Conservation (phyloP, 2,329 filamentous ascomycete genomes). For the Neonectria magnoliae region DNA sequence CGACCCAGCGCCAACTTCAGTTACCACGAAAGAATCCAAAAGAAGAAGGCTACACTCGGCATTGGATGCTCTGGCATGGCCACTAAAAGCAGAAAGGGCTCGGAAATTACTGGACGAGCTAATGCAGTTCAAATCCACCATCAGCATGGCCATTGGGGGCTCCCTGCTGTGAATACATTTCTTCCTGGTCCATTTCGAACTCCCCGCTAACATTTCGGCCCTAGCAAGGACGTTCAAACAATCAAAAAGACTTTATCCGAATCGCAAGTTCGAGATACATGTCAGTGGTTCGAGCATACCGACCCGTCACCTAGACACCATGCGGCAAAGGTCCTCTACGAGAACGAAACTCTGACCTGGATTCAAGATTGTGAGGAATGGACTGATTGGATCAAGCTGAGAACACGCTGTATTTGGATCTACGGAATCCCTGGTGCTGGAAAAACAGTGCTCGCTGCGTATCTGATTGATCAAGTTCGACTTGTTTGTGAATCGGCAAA, state of each 20-base stretch:
- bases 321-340: background rate
- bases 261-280: background rate
- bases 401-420: conserved; percentile 6
- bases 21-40: background rate
- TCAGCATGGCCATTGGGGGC: background rate
- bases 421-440: conserved; percentile 10
- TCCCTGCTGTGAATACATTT: background rate
- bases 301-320: background rate
- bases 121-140: conserved; percentile 4
- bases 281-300: conserved; percentile 2
- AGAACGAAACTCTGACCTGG: background rate
- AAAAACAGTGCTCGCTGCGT: conserved; percentile 1
- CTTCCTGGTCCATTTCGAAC: background rate
- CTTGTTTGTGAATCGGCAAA: background rate
- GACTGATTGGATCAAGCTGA: conserved; percentile 2
- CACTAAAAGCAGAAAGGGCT: background rate
- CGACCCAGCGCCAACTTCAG: background rate
- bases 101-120: conserved; percentile 3
- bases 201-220: background rate
- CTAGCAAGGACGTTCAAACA: background rate
- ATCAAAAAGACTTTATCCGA: conserved; percentile 1
- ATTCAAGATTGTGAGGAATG: background rate
- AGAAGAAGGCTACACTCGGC: background rate
- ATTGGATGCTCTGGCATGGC: background rate
- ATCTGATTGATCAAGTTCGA: background rate